phyloP scores from a whole-genome alignment of 2,329 filamentous ascomycete genomes.

The Neocucurbitaria cava region DNA sequence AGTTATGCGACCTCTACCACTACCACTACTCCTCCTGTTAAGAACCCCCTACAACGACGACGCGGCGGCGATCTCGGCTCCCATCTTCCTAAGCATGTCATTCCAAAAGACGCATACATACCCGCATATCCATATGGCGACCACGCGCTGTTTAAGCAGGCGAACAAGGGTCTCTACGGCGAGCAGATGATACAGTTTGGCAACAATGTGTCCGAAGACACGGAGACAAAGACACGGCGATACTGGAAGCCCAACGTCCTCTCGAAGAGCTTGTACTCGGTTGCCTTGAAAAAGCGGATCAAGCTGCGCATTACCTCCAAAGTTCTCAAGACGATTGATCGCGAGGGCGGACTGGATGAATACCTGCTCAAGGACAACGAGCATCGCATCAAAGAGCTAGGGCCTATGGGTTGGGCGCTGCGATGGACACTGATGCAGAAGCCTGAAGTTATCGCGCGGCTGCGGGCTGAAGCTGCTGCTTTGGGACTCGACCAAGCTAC shows the following conservation, averaged over 20 bases:
- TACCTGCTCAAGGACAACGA: slow-evolving; percentile 86
- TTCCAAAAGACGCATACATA: slow-evolving; percentile 37
- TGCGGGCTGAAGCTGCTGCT: slow-evolving; percentile 68
- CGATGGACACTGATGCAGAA: slow-evolving; percentile 91
- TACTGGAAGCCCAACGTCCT: slow-evolving; percentile 78
- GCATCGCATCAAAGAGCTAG: slow-evolving; percentile 81
- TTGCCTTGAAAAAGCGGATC: slow-evolving; percentile 67
- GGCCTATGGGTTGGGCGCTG: slow-evolving; percentile 87
- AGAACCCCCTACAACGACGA: slow-evolving; percentile 36
- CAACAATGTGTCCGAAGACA: slow-evolving; percentile 74
- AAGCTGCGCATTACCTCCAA: slow-evolving; percentile 73
- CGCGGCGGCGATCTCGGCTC: slow-evolving; percentile 45
- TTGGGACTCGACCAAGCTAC: slow-evolving; percentile 67
- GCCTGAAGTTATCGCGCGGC: slow-evolving; percentile 68
- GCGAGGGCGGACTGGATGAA: slow-evolving; percentile 86
- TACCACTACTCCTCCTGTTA: slow-evolving; percentile 20
- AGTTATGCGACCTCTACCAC: slow-evolving; percentile 32
- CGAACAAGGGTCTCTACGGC: slow-evolving; percentile 77
- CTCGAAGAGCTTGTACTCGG: slow-evolving; percentile 71
- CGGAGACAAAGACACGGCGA: slow-evolving; percentile 74
- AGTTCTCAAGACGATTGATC: slow-evolving; percentile 73
- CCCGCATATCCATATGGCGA: slow-evolving; percentile 75
- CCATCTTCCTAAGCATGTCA: slow-evolving; percentile 45
- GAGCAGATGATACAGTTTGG: slow-evolving; percentile 75
- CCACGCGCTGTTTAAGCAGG: slow-evolving; percentile 77